A percentile compares a stretch with the other conserved stretches of the same genome.
phyloP scores from a whole-genome alignment of 2,329 filamentous ascomycete species.

The Penicillium digitatum region DNA sequence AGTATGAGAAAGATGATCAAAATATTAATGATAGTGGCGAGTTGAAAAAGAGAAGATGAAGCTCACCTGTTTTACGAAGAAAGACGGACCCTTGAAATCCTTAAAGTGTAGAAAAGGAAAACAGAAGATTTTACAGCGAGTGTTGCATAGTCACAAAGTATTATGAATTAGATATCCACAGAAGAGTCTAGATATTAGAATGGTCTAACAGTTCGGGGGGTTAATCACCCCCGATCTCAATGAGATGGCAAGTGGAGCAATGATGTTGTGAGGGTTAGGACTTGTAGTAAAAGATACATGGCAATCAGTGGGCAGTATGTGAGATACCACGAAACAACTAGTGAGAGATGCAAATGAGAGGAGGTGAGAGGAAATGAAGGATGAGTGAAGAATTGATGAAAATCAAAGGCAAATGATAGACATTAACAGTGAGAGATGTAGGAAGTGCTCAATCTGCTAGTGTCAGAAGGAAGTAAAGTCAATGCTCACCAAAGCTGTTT shows the following conservation, averaged over 20 bases:
- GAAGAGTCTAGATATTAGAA: constrained; percentile 23
- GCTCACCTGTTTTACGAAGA: constrained; percentile 1
- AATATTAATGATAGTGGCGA: background rate
- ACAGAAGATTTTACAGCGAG: background rate
- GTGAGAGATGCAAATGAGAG: background rate
- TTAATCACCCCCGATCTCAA: constrained; percentile 3
- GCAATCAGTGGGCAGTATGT: background rate
- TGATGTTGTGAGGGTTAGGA: background rate
- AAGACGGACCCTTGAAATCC: background rate
- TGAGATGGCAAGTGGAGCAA: background rate
- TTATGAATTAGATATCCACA: constrained; percentile 16
- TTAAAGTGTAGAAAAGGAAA: background rate
- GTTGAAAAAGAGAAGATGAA: too few relatives aligned
- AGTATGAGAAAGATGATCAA: background rate
- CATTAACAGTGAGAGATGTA: background rate
- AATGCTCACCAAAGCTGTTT: background rate
- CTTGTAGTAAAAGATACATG: background rate
- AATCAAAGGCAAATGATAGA: background rate
- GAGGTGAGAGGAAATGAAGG: background rate
- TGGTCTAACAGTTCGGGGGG: constrained; percentile 21
- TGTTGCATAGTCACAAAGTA: constrained; percentile 10
- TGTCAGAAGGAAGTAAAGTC: background rate
- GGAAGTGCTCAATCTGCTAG: background rate
- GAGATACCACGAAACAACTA: background rate
- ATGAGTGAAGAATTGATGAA: background rate